Base-by-base conservation (phyloP, 2,329 filamentous ascomycete species). In the Thelonectria blattea region DNA sequence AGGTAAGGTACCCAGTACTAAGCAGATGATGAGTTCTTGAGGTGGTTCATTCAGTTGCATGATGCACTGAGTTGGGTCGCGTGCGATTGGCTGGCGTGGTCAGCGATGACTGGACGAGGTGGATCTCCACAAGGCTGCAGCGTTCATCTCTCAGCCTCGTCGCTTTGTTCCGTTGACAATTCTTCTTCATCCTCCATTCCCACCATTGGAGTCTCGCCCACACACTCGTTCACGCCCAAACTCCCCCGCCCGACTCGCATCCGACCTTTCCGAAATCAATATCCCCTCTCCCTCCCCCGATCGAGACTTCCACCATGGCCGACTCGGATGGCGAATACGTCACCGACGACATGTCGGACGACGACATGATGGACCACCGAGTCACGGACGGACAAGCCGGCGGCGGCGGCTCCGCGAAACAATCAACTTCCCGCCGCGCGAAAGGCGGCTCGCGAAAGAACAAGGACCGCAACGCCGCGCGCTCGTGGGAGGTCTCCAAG, bases 281-380 rank as follows among this genome's bases (percentile, higher is more conserved):
- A n/a, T 6, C 22, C 22, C 22, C 22, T 6, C 22, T 24, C 8
- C 12, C 18, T 7, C 8, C 12, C 24, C 15, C 7, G n/a, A 11
- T 14, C 18, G 10, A 12, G 9, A 14, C 18, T 50, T 27, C 51
- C 60, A 63, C 62, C 65, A 91, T 91, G 89, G 87, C 88, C 57
- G 88, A 91, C 76, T 91, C 88, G 17, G 89, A 91, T 72, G 89
- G 86, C 74, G 88, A 91, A 66, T 91, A 86, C 73, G 83, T 89
- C 62, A 84, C 75, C 65, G 84, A 86, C 61, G 84, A 85, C 69
- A 80, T 82, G 73, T 89, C 87, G 22, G 88, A 89, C 68, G 88
- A 90, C 69, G 88, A 89, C 64, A 80, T 87, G 61, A 78, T 80
- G 63, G 79, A 80, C 67, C 79, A 83, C 67, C 79, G 76, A 45